Base-by-base conservation (phyloP, 2,329 filamentous ascomycete genomes). In the Xylariaceae sp. region DNA sequence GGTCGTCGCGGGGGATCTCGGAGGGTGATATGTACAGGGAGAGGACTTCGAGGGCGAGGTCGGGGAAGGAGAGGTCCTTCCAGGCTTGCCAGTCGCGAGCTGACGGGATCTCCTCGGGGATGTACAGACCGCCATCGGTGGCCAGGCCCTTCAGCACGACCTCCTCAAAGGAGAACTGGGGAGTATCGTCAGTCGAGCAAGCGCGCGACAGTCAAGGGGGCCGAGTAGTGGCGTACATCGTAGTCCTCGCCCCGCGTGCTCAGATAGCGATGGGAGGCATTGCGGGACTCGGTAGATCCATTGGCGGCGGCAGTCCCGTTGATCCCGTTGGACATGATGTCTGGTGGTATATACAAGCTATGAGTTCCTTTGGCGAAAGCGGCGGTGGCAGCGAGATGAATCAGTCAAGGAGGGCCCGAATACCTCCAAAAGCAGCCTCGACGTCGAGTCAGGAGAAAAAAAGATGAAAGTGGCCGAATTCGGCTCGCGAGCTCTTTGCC, bases 131-230 rank as follows among this genome's bases (percentile, higher is more conserved):
- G 38, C 87, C 86, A 53, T 95, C 89, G 29, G 75, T 70, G 38
- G 87, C 88, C 37, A 94, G 77, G 28, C 88, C 88, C 61, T 94
- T 93, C 45, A 94, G 70, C 25, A 94, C 87, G 29, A 88, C 88
- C 34, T 88, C 80, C 61, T 95, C 89, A 58, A 95, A 94, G 33
- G 86, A 89, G 48, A 93, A 72, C 83, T 89, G 46, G 15, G 42
- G 25, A 27, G 19, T 15, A 13, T n/a, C 5, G 22, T 33, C 15
- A 33, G 31, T 22, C 19, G n/a, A 31, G 19, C n/a, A 29, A 12
- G 11, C 5, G 22, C 22, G 14, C 15, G 23, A 25, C 8, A 8
- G 22, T 10, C n/a, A 37, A 29, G 40, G 40, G 24, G 36, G 33
- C 27, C 27, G 33, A 26, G 32, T 29, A 31, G 28, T 16, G 22